Evolutionary conservation across 768 basidiomycete genomes (phyloP), one percentile per base, ranked within the genome.

Genomic region (Lenzites betulinus): DNA sequence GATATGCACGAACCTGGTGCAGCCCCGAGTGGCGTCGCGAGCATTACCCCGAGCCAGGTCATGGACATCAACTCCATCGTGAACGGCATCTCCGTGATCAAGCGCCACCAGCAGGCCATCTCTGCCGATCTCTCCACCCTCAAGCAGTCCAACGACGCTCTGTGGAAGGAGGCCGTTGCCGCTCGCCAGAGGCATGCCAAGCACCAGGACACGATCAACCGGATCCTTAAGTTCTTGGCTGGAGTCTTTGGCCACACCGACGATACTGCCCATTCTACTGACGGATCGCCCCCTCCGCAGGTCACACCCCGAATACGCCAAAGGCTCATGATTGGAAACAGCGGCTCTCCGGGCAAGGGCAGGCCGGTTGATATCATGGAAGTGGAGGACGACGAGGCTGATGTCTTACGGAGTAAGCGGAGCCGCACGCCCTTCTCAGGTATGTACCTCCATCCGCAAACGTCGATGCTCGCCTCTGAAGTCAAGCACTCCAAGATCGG

Each of bases 201-300:
- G 69, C 95, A 98, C 65, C 90, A 97, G 69, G 95, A 98, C 72
- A 97, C 94, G 22, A 94, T 98, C 71, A 94, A 97, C 69, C 79
- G 92, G 56, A 98, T 99, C 62, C 83, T 99, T 64, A 90, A 93
- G 61, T 98, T 99, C 75, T 76, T 99, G 56, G 95, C 95, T 11
- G 88, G 93, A 13, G 89, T 98, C 2, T 98, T 98, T 75, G 89
- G 90, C 13, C 82, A 80, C 54, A 54, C 65, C 0, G 64, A 69
- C 2, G 65, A 68, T 8, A 66, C 70, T 0, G 77, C 78, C 1
- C 78, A 74, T 47, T 73, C 77, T 59, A 78, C 71, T 51, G 73
- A 74, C 43, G 73, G 68, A 41, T 64, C 65, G 30, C 69, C 74
- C 16, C 60, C 75, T 12, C 67, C 77, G 6, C 75, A 79, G 26